These are phyloP conservation scores for Naganishia antarctica DNA, from an alignment of 768 basidiomycete species.

Conservation along the genomic window DNA sequence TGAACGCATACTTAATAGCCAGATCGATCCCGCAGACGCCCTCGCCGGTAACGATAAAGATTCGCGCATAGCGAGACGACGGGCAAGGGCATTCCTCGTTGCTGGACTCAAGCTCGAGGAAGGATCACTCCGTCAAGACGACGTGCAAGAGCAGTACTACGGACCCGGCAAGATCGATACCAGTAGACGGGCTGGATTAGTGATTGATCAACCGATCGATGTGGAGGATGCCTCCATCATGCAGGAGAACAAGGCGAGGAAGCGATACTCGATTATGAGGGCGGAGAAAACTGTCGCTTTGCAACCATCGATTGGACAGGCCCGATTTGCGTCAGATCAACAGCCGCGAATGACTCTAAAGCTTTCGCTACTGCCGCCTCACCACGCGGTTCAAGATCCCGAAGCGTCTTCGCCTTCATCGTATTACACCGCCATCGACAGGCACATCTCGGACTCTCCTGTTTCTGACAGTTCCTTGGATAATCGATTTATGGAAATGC, in stretches of 20 bases:
- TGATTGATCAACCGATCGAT: slow-evolving; percentile 15
- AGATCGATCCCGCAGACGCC: slow-evolving; percentile 2
- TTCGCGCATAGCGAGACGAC: slow-evolving; percentile 5
- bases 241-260: slow-evolving; percentile 21
- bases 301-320: background rate
- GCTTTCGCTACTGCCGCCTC: background rate
- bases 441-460: background rate
- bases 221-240: background rate
- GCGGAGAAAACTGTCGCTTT: slow-evolving; percentile 20
- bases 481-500: background rate
- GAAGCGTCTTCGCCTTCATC: slow-evolving; percentile 12
- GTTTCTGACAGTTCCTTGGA: background rate
- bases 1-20: background rate
- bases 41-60: slow-evolving; percentile 18
- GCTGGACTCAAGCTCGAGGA: slow-evolving; percentile 29
- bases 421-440: slow-evolving; percentile 3
- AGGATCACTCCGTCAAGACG: slow-evolving; percentile 1
- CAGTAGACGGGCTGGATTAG: slow-evolving; percentile 17
- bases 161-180: slow-evolving; percentile 16
- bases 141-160: slow-evolving; percentile 6
- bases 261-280: slow-evolving; percentile 25
- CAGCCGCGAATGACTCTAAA: too few relatives aligned
- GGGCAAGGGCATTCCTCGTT: slow-evolving; percentile 29
- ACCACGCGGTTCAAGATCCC: background rate
- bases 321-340: background rate